These are phyloP conservation scores for Artomyces pyxidatus DNA, from an alignment of 768 basidiomycete genomes.

Conservation along the genomic window DNA sequence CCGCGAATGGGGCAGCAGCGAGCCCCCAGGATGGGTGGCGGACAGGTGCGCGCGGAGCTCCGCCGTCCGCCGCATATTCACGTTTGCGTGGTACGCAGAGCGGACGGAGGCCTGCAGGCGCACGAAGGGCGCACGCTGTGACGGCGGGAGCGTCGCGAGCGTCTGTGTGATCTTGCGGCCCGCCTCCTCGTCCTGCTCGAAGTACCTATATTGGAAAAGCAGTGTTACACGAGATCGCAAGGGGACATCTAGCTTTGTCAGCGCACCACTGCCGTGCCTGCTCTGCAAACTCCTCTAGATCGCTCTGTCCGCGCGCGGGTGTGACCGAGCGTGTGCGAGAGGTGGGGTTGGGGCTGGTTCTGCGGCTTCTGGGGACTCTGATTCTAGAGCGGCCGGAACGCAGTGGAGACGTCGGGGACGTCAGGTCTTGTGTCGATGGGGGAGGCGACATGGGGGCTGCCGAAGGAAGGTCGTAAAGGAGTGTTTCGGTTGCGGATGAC, in stretches of 20 bases:
- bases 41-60: conserved; percentile 82
- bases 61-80: conserved; percentile 66
- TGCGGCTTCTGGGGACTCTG: conserved; percentile 19
- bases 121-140: conserved; percentile 82
- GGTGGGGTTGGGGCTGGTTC: conserved; percentile 51
- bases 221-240: neutral
- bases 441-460: conserved; percentile 10
- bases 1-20: conserved; percentile 66
- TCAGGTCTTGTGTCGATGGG: neutral
- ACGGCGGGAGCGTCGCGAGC: conserved; percentile 68
- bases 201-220: conserved; percentile 52
- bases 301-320: conserved; percentile 55
- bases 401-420: conserved; percentile 11
- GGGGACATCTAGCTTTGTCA: conserved; percentile 7
- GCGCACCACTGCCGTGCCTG: conserved; percentile 71
- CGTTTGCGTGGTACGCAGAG: conserved; percentile 74
- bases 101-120: conserved; percentile 82
- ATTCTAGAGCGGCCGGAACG: conserved; percentile 6
- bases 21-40: conserved; percentile 73
- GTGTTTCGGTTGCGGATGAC: conserved; percentile 12
- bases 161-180: conserved; percentile 78
- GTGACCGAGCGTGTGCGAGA: conserved; percentile 59
- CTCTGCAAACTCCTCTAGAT: conserved; percentile 73
- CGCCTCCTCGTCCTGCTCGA: conserved; percentile 69
- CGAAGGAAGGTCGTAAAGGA: conserved; percentile 19